Evolutionary conservation across 1,139 yeast species (phyloP), one percentile per base, ranked within the genome.

Genomic region (Saccharomyces hybrid): DNA sequence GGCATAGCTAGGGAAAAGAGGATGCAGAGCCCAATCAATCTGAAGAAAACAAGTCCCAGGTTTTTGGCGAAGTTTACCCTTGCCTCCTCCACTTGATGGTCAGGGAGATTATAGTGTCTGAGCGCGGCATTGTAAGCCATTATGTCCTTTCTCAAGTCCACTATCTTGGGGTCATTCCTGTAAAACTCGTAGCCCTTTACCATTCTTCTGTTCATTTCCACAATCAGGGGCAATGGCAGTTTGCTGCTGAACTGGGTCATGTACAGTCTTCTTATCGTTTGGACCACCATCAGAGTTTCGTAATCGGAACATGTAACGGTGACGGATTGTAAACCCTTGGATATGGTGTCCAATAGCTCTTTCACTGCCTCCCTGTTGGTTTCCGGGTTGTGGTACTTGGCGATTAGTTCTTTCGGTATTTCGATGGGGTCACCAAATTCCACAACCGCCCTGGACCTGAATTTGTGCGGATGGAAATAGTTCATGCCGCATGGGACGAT

Each of bases 381-480:
- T 28, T 81, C 84, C 3, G 85, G 80, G 58, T 83, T 75, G 19
- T 77, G 66, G 69, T 91, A 91, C 68, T 79, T 80, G 27, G 75
- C 78, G 4, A 90, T 88, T 55, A 88, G 73, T 29, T 82, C 83
- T 11, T 73, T 72, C 6, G 84, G 76, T 41, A 93, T 82, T 52
- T 81, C 84, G 57, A 93, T 83, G 6, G 98, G 97, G 56, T 83
- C 80, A 25, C 99, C 99, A 72, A 91, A 91, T 71, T 93, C 98
- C 56, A 93, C 78, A 27, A 93, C 97, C 1, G 89, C 90, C 67
- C 93, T 77, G 0, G 90, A 84, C 68, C 93, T 76, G 68, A 86
- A 86, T 64, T 81, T 83, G 68, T 86, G 82, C 47, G 89, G 84
- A 69, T 84, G 88, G 74, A 86, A 86, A 68, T 86, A 86, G 67